phyloP scores from a whole-genome alignment of 768 basidiomycete genomes.

The Serendipita vermifera region DNA sequence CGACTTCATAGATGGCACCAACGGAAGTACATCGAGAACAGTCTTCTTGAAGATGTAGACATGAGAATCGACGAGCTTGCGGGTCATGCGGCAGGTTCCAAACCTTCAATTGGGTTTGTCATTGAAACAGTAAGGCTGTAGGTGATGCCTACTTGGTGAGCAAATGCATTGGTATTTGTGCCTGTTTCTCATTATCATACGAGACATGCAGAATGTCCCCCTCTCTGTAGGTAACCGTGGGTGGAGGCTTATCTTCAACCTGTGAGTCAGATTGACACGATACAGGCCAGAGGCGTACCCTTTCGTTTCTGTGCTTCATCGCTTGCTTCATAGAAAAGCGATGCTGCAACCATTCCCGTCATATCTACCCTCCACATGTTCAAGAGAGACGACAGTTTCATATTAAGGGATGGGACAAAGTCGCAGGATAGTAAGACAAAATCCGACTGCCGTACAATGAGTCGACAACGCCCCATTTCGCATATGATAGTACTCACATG shows the following conservation, averaged over 20 bases:
- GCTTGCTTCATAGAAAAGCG: slow-evolving; percentile 18
- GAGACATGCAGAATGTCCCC: slow-evolving; percentile 32
- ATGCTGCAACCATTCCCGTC: slow-evolving; percentile 45
- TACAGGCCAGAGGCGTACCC: slow-evolving; percentile 1
- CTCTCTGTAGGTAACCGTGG: neutral
- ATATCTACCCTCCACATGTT: slow-evolving; percentile 73
- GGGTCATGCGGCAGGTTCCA: slow-evolving; percentile 38
- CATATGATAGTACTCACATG: slow-evolving; percentile 25
- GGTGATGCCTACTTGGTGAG: slow-evolving; percentile 43
- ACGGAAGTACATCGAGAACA: slow-evolving; percentile 53
- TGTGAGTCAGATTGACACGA: neutral
- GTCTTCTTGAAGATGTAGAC: slow-evolving; percentile 75
- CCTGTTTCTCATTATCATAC: slow-evolving; percentile 55
- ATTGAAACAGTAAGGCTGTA: slow-evolving; percentile 13
- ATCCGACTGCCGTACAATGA: slow-evolving; percentile 34
- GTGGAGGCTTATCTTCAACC: slow-evolving; percentile 7
- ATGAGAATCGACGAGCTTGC: slow-evolving; percentile 68
- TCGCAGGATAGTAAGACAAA: slow-evolving; percentile 88
- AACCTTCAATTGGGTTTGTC: neutral
- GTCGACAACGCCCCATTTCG: neutral
- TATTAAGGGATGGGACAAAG: slow-evolving; percentile 61
- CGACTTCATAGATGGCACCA: slow-evolving; percentile 57
- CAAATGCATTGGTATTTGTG: slow-evolving; percentile 64
- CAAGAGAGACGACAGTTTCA: slow-evolving; percentile 57
- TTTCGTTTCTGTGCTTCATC: slow-evolving; percentile 13